These are phyloP conservation scores for Cucurbita moschata DNA, from an alignment of 306 rosid genomes.

Conservation along the genomic window DNA sequence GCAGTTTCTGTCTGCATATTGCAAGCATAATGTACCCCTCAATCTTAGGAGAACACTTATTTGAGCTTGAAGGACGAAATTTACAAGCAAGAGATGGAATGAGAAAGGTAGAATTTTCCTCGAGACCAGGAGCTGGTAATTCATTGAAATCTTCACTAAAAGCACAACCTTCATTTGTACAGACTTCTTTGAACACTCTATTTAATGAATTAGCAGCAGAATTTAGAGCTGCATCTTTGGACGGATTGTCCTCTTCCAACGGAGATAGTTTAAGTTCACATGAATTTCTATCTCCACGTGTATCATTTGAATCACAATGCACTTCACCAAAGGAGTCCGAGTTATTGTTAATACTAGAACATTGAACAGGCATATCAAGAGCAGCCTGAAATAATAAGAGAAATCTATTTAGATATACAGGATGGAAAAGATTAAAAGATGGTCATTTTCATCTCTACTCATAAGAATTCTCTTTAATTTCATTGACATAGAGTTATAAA, in stretches of 20 bases:
- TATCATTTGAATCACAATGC: conserved; percentile 14
- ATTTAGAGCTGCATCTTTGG: conserved; percentile 21
- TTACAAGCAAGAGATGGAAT: conserved; percentile 20
- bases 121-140: conserved; percentile 52
- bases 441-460: background rate
- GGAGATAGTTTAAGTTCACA: conserved; percentile 12
- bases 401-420: conserved; percentile 3
- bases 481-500: background rate
- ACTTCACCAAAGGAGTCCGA: conserved; percentile 18
- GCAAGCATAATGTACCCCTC: conserved; percentile 60
- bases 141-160: conserved; percentile 35
- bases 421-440: background rate
- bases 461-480: background rate
- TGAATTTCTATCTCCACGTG: background rate
- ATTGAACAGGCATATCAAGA: background rate
- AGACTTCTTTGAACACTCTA: conserved; percentile 42
- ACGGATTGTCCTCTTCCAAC: conserved; percentile 15
- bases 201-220: conserved; percentile 32
- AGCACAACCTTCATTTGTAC: conserved; percentile 15
- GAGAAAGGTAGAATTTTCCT: conserved; percentile 19
- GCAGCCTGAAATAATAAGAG: conserved; percentile 37
- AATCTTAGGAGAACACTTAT: conserved; percentile 51
- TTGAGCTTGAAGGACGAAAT: conserved; percentile 39
- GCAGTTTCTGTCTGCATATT: conserved; percentile 68
- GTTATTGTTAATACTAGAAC: conserved; percentile 10